Base-by-base conservation (phyloP, 2,329 filamentous ascomycete species). In the Aspergillus ustus region DNA sequence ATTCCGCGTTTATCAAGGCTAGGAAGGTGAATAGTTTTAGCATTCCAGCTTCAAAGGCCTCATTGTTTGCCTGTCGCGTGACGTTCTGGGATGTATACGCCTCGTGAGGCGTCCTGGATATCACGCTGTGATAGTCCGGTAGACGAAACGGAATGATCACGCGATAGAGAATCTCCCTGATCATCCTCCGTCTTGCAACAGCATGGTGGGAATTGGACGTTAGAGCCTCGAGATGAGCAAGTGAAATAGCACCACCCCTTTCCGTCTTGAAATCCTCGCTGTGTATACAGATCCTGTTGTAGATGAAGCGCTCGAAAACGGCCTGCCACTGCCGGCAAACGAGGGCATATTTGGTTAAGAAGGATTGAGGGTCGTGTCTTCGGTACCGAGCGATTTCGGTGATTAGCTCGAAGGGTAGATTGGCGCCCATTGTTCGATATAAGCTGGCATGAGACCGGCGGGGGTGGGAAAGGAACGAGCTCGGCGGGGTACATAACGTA, bases 81-180 rank as follows among this genome's bases (percentile, higher is more conserved):
- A 44, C 40, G 34, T 67, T 64, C 4, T 57, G 28, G 0, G 20
- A 11, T 3, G 19, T 59, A 44, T 63, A 66, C 6, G 34, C 6
- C 34, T 13, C 11, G 3, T 4, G 2, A 17, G 34, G 17, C 0
- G 17, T 29, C 45, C 15, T 48, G 29, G 7, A 40, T 5, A 25
- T 61, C 51, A 28, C 19, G 17, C 28, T 50, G 9, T 28, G 55
- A 57, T 58, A 67, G 44, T 66, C 65, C 13, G 45, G 29, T 9
- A 67, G 44, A 5, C 61, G 34, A 51, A 44, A 52, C 13, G 65
- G 63, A 5, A 66, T n/a, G 4, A 60, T 29, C 29, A 64, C 61
- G 11, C 52, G n/a, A 45, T 58, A 66, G 2, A 45, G 48, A 7
- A 67, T n/a, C 7, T 40, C 28, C 15, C 48, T 55, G 11, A 67